Evolutionary conservation across 331 rosid genomes (phyloP).

Genomic region (Malus hybrid): DNA sequence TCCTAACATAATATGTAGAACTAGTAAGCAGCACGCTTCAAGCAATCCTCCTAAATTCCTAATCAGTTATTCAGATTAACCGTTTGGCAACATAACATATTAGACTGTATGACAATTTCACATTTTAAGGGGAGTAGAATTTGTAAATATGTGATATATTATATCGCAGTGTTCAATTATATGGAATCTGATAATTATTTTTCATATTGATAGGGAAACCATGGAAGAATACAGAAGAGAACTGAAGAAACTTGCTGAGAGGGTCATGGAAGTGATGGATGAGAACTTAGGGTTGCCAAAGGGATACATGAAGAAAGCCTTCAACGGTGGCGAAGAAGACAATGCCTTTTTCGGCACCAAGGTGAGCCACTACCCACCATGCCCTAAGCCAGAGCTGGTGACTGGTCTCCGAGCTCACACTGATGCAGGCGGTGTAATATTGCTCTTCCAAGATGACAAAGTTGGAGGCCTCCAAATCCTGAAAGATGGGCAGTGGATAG

Average conservation of each 20-base stretch:
- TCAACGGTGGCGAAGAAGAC: conserved; percentile 53
- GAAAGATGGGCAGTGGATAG: conserved; percentile 82
- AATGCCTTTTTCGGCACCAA: conserved; percentile 83
- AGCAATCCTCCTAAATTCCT: too few species aligned
- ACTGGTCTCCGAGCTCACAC: conserved; percentile 97
- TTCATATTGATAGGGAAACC: conserved; percentile 53
- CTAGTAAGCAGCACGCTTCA: background rate
- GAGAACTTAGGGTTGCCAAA: conserved; percentile 68
- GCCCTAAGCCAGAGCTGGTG: conserved; percentile 73
- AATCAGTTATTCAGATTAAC: background rate
- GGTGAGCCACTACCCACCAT: conserved; percentile 97
- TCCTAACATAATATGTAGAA: background rate
- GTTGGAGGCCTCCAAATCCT: conserved; percentile 94
- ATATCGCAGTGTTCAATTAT: background rate
- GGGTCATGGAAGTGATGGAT: conserved; percentile 76
- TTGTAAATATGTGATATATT: too few species aligned
- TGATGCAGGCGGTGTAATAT: conserved; percentile 90
- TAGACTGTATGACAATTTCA: background rate
- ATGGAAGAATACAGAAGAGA: conserved; percentile 70
- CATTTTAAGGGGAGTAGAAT: too few species aligned
- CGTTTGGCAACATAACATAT: background rate
- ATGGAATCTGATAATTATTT: conserved; percentile 7
- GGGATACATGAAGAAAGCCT: conserved; percentile 71
- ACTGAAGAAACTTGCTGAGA: conserved; percentile 62
- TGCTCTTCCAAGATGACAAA: conserved; percentile 83